These are phyloP conservation scores for Yamadazyma philogaea DNA, from an alignment of 805 yeast genomes.

Conservation along the genomic window DNA sequence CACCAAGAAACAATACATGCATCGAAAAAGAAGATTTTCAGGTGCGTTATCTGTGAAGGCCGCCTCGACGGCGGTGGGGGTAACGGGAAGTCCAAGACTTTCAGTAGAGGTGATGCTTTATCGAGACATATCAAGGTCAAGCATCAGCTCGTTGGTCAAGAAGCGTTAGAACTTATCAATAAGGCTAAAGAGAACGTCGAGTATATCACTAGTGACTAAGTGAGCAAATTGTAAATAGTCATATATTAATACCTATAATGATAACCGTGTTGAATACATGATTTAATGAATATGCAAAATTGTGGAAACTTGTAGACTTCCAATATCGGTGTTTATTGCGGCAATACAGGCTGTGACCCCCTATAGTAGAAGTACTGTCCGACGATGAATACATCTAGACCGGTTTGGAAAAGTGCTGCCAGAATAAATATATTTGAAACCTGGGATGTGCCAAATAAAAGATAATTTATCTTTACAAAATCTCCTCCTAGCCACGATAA, in stretches of 20 bases:
- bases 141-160: slow-evolving; percentile 67
- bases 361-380: slow-evolving; percentile 67
- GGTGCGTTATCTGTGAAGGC: slow-evolving; percentile 48
- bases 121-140: slow-evolving; percentile 65
- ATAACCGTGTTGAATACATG: neutral
- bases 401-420: slow-evolving; percentile 77
- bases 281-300: neutral
- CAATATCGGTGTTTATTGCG: slow-evolving; percentile 1
- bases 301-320: too few species aligned
- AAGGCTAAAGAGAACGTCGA: slow-evolving; percentile 78
- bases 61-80: slow-evolving; percentile 46
- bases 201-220: slow-evolving; percentile 31
- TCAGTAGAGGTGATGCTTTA: slow-evolving; percentile 45
- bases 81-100: slow-evolving; percentile 49
- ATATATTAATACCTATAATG: slow-evolving; percentile 4
- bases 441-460: slow-evolving; percentile 72
- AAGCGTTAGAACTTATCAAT: slow-evolving; percentile 68
- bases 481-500: slow-evolving; percentile 91
- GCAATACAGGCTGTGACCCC: slow-evolving; percentile 6
- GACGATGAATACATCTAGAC: slow-evolving; percentile 68
- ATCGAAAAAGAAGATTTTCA: slow-evolving; percentile 41
- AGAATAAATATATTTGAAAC: slow-evolving; percentile 61
- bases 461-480: slow-evolving; percentile 67
- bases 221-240: slow-evolving; percentile 8
- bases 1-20: slow-evolving; percentile 51